A percentile compares a stretch with the other conserved stretches of the same genome.
These are phyloP conservation scores for Cinnamomum chago DNA, from an alignment of 164 flowering plant genomes.

Conservation along the genomic window DNA sequence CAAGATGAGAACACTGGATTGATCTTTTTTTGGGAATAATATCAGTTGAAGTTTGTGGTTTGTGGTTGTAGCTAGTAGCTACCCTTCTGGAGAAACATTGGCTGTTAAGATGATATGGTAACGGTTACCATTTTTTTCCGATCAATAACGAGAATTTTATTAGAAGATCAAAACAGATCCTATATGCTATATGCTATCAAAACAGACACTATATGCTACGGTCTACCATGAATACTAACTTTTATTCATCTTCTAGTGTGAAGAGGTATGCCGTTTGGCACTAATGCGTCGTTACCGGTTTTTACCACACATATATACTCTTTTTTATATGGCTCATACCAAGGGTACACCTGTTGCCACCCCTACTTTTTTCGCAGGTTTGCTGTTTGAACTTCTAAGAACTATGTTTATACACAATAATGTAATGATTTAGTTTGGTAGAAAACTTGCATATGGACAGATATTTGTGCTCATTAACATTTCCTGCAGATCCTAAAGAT, in stretches of 20 bases:
- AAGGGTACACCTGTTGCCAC: slow-evolving; percentile 73
- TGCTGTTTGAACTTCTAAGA: slow-evolving; percentile 3
- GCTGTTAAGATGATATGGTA: neutral
- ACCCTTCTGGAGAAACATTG: neutral
- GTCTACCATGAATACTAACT: neutral
- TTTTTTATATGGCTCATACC: slow-evolving; percentile 79
- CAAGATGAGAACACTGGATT: neutral
- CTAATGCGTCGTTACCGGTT: slow-evolving; percentile 82
- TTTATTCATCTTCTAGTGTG: slow-evolving; percentile 48
- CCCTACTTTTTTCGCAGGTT: slow-evolving; percentile 91
- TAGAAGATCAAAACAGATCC: neutral
- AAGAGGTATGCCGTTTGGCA: slow-evolving; percentile 92
- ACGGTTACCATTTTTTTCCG: too few species aligned
- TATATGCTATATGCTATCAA: too few species aligned
- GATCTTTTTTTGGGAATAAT: neutral
- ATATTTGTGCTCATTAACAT: neutral
- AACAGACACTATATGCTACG: neutral
- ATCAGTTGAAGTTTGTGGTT: neutral
- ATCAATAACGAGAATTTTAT: too few species aligned
- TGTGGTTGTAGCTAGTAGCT: neutral
- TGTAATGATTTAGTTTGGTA: neutral
- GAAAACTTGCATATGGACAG: neutral
- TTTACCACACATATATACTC: slow-evolving; percentile 77
- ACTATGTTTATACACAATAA: neutral
- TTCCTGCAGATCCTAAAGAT: slow-evolving; percentile 75